Evolutionary conservation across 2,329 filamentous ascomycete genomes (phyloP).

Genomic region (Ophiostoma montium): DNA sequence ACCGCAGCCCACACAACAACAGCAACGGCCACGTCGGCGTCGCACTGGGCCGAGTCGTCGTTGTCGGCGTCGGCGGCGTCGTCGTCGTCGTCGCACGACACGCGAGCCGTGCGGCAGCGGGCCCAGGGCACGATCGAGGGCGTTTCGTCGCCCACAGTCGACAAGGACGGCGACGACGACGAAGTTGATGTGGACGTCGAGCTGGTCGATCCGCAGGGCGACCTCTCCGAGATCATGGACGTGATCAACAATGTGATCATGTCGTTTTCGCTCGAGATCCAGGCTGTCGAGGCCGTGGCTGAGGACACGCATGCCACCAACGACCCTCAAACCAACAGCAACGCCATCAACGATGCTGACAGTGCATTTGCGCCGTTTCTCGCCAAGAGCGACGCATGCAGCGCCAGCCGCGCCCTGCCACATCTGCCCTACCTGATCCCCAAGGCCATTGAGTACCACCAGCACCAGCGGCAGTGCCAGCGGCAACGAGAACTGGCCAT

Average conservation of each 20-base stretch:
- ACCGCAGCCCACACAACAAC: neutral
- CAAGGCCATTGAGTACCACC: slow-evolving; percentile 13
- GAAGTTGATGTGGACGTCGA: slow-evolving; percentile 13
- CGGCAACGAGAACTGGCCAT: slow-evolving; percentile 4
- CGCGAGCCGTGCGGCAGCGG: slow-evolving; percentile 4
- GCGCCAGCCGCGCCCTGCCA: slow-evolving; percentile 1
- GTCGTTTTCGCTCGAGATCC: slow-evolving; percentile 15
- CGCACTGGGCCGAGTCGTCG: too few species aligned
- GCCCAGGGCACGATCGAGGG: slow-evolving; percentile 10
- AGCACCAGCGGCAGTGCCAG: slow-evolving; percentile 1
- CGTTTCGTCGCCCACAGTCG: slow-evolving; percentile 3
- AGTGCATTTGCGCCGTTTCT: neutral
- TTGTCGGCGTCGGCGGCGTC: neutral
- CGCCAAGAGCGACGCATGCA: slow-evolving; percentile 3
- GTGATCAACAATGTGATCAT: slow-evolving; percentile 15
- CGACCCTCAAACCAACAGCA: too few species aligned
- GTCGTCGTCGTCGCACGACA: neutral
- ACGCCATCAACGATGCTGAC: neutral
- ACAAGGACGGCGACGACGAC: slow-evolving; percentile 10
- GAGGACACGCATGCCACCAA: too few species aligned
- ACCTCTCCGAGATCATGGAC: slow-evolving; percentile 11
- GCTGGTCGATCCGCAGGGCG: slow-evolving; percentile 19
- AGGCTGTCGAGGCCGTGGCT: slow-evolving; percentile 3
- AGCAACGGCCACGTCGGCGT: neutral
- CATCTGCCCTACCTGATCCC: slow-evolving; percentile 13